Base-by-base conservation (phyloP, 371 early-diverging fungal species). In the Blyttiomyces sp. region DNA sequence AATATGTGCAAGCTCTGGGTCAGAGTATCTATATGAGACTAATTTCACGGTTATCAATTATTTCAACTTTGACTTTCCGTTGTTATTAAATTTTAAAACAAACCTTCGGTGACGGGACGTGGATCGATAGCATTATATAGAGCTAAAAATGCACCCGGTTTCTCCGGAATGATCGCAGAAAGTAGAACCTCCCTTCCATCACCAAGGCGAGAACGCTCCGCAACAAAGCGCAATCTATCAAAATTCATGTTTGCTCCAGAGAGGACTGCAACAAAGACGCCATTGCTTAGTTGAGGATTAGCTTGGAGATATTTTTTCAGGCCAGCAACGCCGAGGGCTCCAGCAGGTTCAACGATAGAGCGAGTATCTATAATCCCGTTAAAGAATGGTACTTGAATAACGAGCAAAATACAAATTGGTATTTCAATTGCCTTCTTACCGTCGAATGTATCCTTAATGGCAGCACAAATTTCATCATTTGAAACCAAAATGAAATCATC, bases 391-490 rank as follows among this genome's bases (percentile, higher is more conserved):
- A 2, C 1, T 50, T 1, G 9, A 50, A 16, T 31, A 16, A 50
- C 1, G 1, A n/a, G n/a, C n/a, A n/a, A n/a, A n/a, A n/a, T n/a
- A n/a, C n/a, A n/a, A n/a, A n/a, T n/a, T n/a, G n/a, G n/a, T n/a
- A n/a, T n/a, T n/a, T n/a, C n/a, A 45, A 21, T 21, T 24, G 21
- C 24, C 9, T 7, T 7, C 21, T 19, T 93, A 58, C 95, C 95
- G 26, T 71, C 68, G 50, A 60, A 71, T 11, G 46, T 43, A 56
- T 71, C 71, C 46, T 71, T 71, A 52, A 71, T 71, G 44, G 95
- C 94, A 4, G 95, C 95, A 70, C 97, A 96, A 31, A 95, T 59
- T 69, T 96, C 96, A 74, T 96, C 97, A 68, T 86, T 95, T 54
- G 78, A 79, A 1, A 96, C 92, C 45, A 88, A 78, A 33, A 96